A percentile compares a stretch with the other conserved stretches of the same genome.
These are phyloP conservation scores for Camellia sinensis DNA, from an alignment of 148 eudicot genomes.

Conservation along the genomic window DNA sequence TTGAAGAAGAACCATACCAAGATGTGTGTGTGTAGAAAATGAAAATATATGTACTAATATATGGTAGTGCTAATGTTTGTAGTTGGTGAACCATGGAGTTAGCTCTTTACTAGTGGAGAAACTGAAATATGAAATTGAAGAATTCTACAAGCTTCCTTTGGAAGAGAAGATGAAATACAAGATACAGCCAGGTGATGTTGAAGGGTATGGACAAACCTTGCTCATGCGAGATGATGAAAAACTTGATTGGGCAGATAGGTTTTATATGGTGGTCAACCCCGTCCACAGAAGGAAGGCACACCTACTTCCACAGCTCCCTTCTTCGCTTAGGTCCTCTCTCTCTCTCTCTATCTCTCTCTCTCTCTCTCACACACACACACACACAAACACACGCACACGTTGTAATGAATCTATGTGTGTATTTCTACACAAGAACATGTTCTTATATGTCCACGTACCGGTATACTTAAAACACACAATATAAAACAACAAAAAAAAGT, in stretches of 20 bases:
- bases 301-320: conserved; percentile 30
- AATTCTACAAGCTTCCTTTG: conserved; percentile 23
- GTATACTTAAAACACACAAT: too few relatives aligned
- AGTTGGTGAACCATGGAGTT: conserved; percentile 30
- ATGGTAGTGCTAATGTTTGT: not conserved
- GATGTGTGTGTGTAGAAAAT: too few relatives aligned
- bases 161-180: conserved; percentile 25
- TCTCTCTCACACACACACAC: not conserved
- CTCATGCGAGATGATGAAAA: conserved; percentile 15
- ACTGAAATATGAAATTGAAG: conserved; percentile 22
- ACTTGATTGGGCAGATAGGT: conserved; percentile 27
- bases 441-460: too few relatives aligned
- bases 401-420: not conserved
- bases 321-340: conserved; percentile 28
- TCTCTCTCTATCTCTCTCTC: conserved; percentile 19
- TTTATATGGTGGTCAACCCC: conserved; percentile 36
- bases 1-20: too few relatives aligned
- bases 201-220: conserved; percentile 27
- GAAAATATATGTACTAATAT: too few relatives aligned
- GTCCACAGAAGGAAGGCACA: conserved; percentile 28
- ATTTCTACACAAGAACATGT: not conserved
- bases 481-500: too few relatives aligned
- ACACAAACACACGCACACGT: too few relatives aligned
- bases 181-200: conserved; percentile 12
- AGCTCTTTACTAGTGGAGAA: conserved; percentile 19